Base-by-base conservation (phyloP, 108 stramenopile genomes). In the Nitzschia putrida region DNA sequence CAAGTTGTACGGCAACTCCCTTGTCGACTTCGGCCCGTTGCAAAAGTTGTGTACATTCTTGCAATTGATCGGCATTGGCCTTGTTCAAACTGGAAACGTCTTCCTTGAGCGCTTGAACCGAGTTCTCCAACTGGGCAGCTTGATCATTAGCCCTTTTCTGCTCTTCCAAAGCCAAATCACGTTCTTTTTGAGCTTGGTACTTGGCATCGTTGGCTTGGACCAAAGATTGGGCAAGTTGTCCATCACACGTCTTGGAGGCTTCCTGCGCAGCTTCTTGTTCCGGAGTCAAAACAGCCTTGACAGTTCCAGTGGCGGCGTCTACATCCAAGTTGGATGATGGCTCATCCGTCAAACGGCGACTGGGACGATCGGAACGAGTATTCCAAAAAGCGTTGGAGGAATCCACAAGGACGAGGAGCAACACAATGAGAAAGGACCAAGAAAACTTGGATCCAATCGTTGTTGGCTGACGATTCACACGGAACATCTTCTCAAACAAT, bases 251-350 rank as follows among this genome's bases (percentile, higher is more conserved):
- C 8, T 24, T 52, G 9, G 29, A 66, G 18, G 64, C n/a, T n/a
- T 24, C 13, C 9, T 49, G 39, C 22, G 37, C 40, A 0, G 20
- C 56, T 42, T 67, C n/a, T 29, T 53, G 52, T 41, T 61, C 18
- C 13, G 60, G 38, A 61, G 60, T 42, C 18, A 43, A 11, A 1
- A 8, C 4, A 12, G n/a, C 23, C 25, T 45, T 47, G 52, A 68
- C 66, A 9, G 74, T 68, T 43, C 74, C 74, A 39, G 66, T 67
- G 3, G 66, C 74, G 8, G 74, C 74, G 55, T 68, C 74, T 2
- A 61, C 49, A 39, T 61, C 70, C 0, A 71, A 45, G 24, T 60
- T 23, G 47, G 14, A 16, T 14, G 9, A 20, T n/a, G 42, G 44
- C 8, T 14, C 45, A 22, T 61, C 52, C 6, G 47, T 53, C 34